Conservation (phyloP, 768 basidiomycete genomes). For the Mycena latifolia region DNA sequence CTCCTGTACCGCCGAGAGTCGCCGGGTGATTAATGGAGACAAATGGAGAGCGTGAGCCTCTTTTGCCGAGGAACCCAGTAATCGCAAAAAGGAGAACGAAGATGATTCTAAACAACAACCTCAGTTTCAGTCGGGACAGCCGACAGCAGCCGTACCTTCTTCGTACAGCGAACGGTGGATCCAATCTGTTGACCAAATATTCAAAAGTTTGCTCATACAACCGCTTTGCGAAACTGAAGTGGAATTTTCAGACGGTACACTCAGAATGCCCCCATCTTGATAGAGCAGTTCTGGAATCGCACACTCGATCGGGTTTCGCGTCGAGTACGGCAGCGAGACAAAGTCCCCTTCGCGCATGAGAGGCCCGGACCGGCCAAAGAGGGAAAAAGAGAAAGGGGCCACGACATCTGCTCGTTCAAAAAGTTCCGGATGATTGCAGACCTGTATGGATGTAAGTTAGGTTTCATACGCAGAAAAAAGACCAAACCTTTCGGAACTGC, state of each 20-base stretch:
- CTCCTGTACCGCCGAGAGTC: constrained; percentile 61
- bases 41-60: constrained; percentile 74
- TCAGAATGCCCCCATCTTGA: constrained; percentile 79
- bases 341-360: constrained; percentile 92
- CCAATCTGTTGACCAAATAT: constrained; percentile 92
- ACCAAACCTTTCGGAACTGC: constrained; percentile 95
- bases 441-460: constrained; percentile 54
- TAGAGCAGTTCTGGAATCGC: constrained; percentile 82
- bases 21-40: constrained; percentile 70
- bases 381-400: constrained; percentile 91
- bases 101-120: constrained; percentile 49
- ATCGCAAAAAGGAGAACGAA: constrained; percentile 84
- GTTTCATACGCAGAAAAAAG: constrained; percentile 7
- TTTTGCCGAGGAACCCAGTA: constrained; percentile 71
- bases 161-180: constrained; percentile 77
- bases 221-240: constrained; percentile 62
- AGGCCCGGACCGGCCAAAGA: constrained; percentile 84
- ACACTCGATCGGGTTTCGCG: constrained; percentile 88
- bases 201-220: constrained; percentile 76
- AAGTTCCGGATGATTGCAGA: constrained; percentile 98
- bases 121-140: constrained; percentile 4
- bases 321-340: constrained; percentile 85
- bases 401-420: constrained; percentile 98
- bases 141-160: constrained; percentile 61
- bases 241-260: constrained; percentile 71